These are phyloP conservation scores for Macrolepiota fuliginosa DNA, from an alignment of 768 basidiomycete genomes.

Conservation along the genomic window DNA sequence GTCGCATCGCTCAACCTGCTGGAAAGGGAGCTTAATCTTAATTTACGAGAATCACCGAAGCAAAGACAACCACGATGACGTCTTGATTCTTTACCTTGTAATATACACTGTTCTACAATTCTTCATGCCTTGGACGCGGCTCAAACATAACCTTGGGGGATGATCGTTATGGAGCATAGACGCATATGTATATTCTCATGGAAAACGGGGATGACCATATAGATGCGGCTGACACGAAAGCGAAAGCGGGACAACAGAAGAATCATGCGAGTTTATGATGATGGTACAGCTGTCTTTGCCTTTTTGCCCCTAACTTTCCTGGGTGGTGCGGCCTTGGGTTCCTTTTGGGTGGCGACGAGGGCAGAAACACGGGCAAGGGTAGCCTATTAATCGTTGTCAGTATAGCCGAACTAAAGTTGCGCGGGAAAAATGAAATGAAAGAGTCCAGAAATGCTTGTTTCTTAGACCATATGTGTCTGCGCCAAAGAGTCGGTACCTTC, in stretches of 20 bases:
- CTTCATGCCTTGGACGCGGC: background rate
- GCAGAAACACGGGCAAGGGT: slow-evolving; percentile 77
- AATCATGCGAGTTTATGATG: slow-evolving; percentile 20
- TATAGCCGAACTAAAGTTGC: slow-evolving; percentile 7
- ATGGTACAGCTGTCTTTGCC: slow-evolving; percentile 28
- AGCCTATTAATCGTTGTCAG: slow-evolving; percentile 49
- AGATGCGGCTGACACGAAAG: slow-evolving; percentile 24
- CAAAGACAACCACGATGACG: background rate
- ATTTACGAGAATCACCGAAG: slow-evolving; percentile 22
- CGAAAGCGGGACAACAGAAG: slow-evolving; percentile 22
- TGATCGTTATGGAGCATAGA: slow-evolving; percentile 16
- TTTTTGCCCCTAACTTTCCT: slow-evolving; percentile 79
- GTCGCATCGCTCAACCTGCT: slow-evolving; percentile 56
- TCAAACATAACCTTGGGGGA: background rate
- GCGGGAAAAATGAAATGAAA: slow-evolving; percentile 10
- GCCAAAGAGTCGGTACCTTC: slow-evolving; percentile 70
- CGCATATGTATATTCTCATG: slow-evolving; percentile 24
- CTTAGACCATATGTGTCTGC: slow-evolving; percentile 44
- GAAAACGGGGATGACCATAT: slow-evolving; percentile 25
- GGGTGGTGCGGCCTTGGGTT: slow-evolving; percentile 61
- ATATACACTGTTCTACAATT: background rate
- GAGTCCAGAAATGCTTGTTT: slow-evolving; percentile 14
- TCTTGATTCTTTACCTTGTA: slow-evolving; percentile 10
- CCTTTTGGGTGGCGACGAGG: slow-evolving; percentile 64
- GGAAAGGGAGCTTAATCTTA: slow-evolving; percentile 38